Base-by-base conservation (phyloP, 2,329 filamentous ascomycete genomes). In the Epichloe uncinata region DNA sequence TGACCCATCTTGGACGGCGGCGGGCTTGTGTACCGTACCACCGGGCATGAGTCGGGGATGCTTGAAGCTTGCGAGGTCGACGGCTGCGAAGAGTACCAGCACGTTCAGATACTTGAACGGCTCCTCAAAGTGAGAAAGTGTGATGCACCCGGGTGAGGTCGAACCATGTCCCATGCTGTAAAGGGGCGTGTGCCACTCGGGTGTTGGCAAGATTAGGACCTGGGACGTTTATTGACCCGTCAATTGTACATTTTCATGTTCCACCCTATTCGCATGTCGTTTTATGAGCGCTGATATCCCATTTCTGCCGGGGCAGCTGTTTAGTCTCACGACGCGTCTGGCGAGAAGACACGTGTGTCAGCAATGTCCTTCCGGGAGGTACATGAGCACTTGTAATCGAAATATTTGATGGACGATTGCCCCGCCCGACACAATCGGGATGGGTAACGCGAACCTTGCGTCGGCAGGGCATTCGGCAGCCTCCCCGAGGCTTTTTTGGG, bases 31-130 rank as follows among this genome's bases (percentile, higher is more conserved):
- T 26, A 26, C 22, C 22, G 22, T 26, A 26, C 22, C 22, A 26
- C 22, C 22, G 22, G 22, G 22, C 22, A 7, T 26, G 22, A 26
- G 7, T 26, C 22, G 22, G 22, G 22, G 22, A 26, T 26, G 22
- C 6, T 2, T 26, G 22, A 26, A 26, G 22, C 6, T 26, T 7
- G 22, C 20, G 20, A 20, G 46, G 38, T 48, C 46, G 37, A 48
- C 46, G 13, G 12, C 36, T 5, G 26, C 37, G 16, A 42, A 40
- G 11, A 36, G 20, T 15, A 42, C 30, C 36, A 37, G 22, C 22
- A 48, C 46, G 11, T 48, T 48, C 36, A 42, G 46, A 26, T 48
- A 48, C 26, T 35, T 20, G 15, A 11, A 48, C 6, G 45, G 45
- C 22, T 13, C 18, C 22, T 26, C 9, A 33, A 22, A 22, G 22